These are phyloP conservation scores for Naganishia liquefaciens DNA, from an alignment of 1,284 basidiomycete species.

Conservation along the genomic window DNA sequence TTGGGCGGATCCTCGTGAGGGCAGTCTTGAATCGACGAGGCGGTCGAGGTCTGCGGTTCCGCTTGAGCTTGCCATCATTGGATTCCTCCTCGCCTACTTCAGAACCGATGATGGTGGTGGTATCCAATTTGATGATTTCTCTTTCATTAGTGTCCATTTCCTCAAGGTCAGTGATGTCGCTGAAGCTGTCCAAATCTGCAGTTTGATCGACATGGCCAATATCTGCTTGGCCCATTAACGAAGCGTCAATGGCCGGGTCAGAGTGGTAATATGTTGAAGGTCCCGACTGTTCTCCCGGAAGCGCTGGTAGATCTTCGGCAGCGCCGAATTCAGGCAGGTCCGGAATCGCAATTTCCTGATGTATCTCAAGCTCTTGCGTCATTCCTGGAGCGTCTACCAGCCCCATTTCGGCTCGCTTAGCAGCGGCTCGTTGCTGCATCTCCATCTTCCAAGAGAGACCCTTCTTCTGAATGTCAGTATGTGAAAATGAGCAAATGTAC, in stretches of 20 bases:
- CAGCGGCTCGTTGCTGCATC: conserved; percentile 26
- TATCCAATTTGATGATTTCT: conserved; percentile 27
- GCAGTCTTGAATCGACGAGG: conserved; percentile 35
- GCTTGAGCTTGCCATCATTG: conserved; percentile 25
- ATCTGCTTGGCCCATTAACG: conserved; percentile 9
- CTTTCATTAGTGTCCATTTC: conserved; percentile 33
- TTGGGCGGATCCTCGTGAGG: conserved; percentile 32
- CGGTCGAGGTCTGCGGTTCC: conserved; percentile 30
- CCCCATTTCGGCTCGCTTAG: conserved; percentile 19
- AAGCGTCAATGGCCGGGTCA: conserved; percentile 2
- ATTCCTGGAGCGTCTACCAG: conserved; percentile 7
- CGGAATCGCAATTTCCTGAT: conserved; percentile 22
- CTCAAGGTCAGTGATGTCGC: conserved; percentile 31
- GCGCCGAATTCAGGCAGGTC: conserved; percentile 26
- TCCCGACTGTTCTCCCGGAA: conserved; percentile 16
- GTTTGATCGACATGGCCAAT: conserved; percentile 15
- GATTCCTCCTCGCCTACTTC: conserved; percentile 24
- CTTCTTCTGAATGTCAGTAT: conserved; percentile 18
- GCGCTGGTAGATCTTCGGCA: conserved; percentile 20
- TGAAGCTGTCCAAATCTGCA: conserved; percentile 28
- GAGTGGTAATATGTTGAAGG: conserved; percentile 7
- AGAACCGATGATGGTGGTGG: conserved; percentile 13
- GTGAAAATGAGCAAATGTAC: conserved; percentile 1
- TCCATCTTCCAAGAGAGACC: conserved; percentile 25
- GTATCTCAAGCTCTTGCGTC: conserved; percentile 10